Percentiles rank a stretch among this genome's conserved stretches.
Evolutionary conservation across 352 stramenopile species (phyloP).

Genomic region (Hyaloperonospora arabidopsidis): DNA sequence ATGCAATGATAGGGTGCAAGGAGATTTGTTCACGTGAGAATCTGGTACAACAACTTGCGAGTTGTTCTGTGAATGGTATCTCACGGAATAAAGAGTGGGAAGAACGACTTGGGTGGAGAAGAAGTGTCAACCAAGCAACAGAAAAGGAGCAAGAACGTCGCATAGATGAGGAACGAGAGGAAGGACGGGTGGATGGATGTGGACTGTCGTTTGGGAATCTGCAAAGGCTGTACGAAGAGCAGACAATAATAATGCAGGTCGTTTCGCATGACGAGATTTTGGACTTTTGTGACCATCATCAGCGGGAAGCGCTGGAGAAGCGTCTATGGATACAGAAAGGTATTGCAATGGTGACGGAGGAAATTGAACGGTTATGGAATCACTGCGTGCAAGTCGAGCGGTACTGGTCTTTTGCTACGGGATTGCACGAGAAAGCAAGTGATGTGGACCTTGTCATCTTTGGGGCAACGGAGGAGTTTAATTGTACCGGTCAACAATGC

Average conservation of each 20-base stretch:
- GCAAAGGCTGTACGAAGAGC: slow-evolving; percentile 74
- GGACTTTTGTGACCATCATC: slow-evolving; percentile 44
- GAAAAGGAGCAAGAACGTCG: slow-evolving; percentile 62
- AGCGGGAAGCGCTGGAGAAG: slow-evolving; percentile 29
- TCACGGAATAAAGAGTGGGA: slow-evolving; percentile 73
- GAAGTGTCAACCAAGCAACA: slow-evolving; percentile 61
- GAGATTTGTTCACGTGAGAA: slow-evolving; percentile 71
- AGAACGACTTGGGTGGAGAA: slow-evolving; percentile 55
- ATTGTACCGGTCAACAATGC: slow-evolving; percentile 48
- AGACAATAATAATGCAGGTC: slow-evolving; percentile 67
- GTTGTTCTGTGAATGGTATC: slow-evolving; percentile 61
- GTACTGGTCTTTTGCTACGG: slow-evolving; percentile 70
- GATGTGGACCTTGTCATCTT: slow-evolving; percentile 81
- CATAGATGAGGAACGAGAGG: slow-evolving; percentile 46
- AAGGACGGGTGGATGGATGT: slow-evolving; percentile 19
- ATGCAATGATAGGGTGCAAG: slow-evolving; percentile 71
- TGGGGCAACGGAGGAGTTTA: slow-evolving; percentile 40
- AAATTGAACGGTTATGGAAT: slow-evolving; percentile 47
- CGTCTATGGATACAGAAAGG: slow-evolving; percentile 43
- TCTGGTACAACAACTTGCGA: slow-evolving; percentile 51
- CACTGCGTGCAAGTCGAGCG: slow-evolving; percentile 40
- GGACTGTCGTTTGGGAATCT: slow-evolving; percentile 55
- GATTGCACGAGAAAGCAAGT: slow-evolving; percentile 51
- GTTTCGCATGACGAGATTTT: slow-evolving; percentile 75
- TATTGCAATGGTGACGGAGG: slow-evolving; percentile 37